phyloP scores from a whole-genome alignment of 2,329 filamentous ascomycete species.

The Rutstroemia sydowiana region DNA sequence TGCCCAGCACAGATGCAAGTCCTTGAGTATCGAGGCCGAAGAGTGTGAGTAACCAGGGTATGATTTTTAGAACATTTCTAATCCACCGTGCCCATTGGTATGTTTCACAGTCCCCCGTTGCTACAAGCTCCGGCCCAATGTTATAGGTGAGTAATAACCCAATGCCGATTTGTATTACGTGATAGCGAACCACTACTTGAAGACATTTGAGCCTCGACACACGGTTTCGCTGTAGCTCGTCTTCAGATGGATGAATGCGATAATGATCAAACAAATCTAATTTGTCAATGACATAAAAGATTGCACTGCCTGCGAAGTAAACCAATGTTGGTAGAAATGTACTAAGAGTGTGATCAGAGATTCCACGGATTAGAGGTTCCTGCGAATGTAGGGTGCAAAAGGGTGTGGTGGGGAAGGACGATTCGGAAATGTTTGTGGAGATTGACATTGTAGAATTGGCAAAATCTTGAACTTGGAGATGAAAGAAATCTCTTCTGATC shows the following conservation, averaged over 20 bases:
- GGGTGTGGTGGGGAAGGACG: too few relatives aligned
- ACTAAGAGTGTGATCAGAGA: not conserved
- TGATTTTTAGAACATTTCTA: not conserved
- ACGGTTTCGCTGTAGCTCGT: conserved; percentile 5
- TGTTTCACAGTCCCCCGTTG: not conserved
- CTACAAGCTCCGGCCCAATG: not conserved
- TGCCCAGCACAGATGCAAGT: too few relatives aligned
- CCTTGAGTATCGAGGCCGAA: conserved; percentile 1
- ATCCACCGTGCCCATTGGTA: not conserved
- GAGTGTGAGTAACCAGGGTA: not conserved
- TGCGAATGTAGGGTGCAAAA: too few relatives aligned
- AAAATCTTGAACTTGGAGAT: too few relatives aligned
- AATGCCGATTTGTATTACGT: conserved; percentile 1
- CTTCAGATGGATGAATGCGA: conserved; percentile 1
- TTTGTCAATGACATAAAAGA: not conserved
- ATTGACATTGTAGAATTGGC: too few relatives aligned
- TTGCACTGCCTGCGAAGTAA: not conserved
- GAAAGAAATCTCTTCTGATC: too few relatives aligned
- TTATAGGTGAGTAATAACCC: conserved; percentile 3
- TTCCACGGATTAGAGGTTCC: too few relatives aligned
- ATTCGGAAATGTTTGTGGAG: too few relatives aligned
- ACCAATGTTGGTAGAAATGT: conserved; percentile 2
- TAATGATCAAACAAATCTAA: not conserved
- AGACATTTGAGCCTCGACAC: conserved; percentile 2
- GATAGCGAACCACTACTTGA: conserved; percentile 4